These are phyloP conservation scores for Rhytidiadelphus loreus DNA, from an alignment of 225 moss, liverwort and hornwort genomes.

Conservation along the genomic window DNA sequence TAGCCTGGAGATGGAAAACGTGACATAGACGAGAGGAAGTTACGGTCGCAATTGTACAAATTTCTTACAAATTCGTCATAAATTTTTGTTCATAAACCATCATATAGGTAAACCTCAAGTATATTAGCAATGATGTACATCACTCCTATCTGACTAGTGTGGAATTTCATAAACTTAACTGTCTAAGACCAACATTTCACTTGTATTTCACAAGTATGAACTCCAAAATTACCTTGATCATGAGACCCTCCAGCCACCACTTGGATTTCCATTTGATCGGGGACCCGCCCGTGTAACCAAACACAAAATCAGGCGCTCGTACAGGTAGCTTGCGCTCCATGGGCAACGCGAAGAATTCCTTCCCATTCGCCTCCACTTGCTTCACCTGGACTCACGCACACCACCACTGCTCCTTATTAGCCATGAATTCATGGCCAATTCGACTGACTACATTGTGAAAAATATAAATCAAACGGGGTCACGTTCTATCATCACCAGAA, in stretches of 20 bases:
- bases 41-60: not conserved
- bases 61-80: not conserved
- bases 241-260: slow-evolving; percentile 47
- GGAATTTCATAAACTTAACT: not conserved
- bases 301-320: slow-evolving; percentile 25
- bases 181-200: not conserved
- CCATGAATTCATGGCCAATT: not conserved
- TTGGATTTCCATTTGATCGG: slow-evolving; percentile 31
- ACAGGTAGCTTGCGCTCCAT: slow-evolving; percentile 26
- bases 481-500: not conserved
- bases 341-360: slow-evolving; percentile 44
- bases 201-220: not conserved
- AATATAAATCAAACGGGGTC: not conserved
- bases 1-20: not conserved
- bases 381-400: slow-evolving; percentile 4
- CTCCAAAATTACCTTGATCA: slow-evolving; percentile 13
- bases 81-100: not conserved
- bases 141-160: not conserved
- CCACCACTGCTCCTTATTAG: not conserved
- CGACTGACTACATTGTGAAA: not conserved
- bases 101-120: not conserved
- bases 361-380: slow-evolving; percentile 30
- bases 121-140: not conserved
- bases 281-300: slow-evolving; percentile 36
- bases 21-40: not conserved